Evolutionary conservation across 164 flowering plant species (phyloP), one percentile per base, ranked within the genome.

Genomic region (Nymphaea thermarum): DNA sequence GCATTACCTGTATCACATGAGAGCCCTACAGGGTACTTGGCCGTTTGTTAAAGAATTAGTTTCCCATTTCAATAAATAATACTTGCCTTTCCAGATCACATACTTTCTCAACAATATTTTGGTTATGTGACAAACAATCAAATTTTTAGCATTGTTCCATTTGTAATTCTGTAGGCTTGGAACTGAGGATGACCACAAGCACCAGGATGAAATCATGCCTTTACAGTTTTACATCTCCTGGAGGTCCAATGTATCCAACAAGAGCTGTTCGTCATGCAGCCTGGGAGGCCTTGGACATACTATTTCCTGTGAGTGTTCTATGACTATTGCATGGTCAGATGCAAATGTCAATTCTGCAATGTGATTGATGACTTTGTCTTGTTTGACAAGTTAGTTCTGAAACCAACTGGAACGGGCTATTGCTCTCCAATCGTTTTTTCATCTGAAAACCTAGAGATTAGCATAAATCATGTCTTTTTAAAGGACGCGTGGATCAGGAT

Each of bases 211-310:
- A 92, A 67, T 79, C 98, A n/a, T 91, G 99, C 82, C 81, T 95
- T 73, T 95, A 95, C 71, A 95, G 99, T 79, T 92, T 88, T 77
- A 91, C 99, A 42, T 91, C 96, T 64, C 99, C 99, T 42, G 99
- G 99, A 68, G 99, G 96, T 70, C 99, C 98, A 44, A 90, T 88
- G 98, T 92, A 90, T 76, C 96, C 99, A 62, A 90, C 99, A 44
- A 82, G 99, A 84, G 87, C 90, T 73, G 98, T 95, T 72, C 99
- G 99, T 44, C 96, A 92, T 85, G 98, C 99, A 17, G 98, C 99
- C 62, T 91, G 99, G 99, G 93, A 84, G 62, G 79, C 94, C 5
- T 77, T 95, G 57, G 97, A 95, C 78, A 74, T 81, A 7, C 94
- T 95, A 64, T 95, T 87, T 57, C 99, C 99, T 64, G 99, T 94